A percentile compares a stretch with the other conserved stretches of the same genome.
Conservation (phyloP, 805 yeast species). For the Cyberlindnera sargentensis region DNA sequence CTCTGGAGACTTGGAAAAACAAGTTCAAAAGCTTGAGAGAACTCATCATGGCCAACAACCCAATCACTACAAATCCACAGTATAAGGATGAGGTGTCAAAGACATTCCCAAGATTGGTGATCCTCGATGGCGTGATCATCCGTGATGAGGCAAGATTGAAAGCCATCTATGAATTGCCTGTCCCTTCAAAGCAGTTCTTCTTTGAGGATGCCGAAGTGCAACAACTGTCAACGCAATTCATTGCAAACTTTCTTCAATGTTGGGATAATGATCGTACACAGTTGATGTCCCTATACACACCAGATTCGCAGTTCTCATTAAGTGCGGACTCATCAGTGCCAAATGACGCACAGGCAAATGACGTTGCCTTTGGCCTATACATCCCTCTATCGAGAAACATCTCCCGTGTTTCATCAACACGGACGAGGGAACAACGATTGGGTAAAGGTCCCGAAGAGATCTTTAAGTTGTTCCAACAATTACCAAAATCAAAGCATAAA, state of each 20-base stretch:
- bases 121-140: conserved; percentile 71
- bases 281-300: conserved; percentile 66
- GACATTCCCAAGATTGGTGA: conserved; percentile 70
- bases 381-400: conserved; percentile 72
- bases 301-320: conserved; percentile 77
- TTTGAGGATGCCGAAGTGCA: conserved; percentile 75
- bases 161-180: conserved; percentile 47
- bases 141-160: conserved; percentile 63
- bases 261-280: conserved; percentile 81
- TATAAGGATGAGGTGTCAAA: conserved; percentile 58
- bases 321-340: conserved; percentile 73
- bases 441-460: conserved; percentile 67
- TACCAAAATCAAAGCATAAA: conserved; percentile 79
- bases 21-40: conserved; percentile 72
- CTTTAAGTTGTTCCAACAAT: conserved; percentile 45
- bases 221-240: conserved; percentile 64
- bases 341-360: conserved; percentile 27
- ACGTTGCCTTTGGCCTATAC: conserved; percentile 56
- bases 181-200: conserved; percentile 55
- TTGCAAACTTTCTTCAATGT: conserved; percentile 62
- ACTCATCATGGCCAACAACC: conserved; percentile 72
- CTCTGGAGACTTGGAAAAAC: conserved; percentile 69
- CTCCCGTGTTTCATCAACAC: conserved; percentile 47
- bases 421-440: conserved; percentile 51
- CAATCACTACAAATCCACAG: conserved; percentile 43